Conservation (phyloP, 108 stramenopile genomes). For the Schizochytrium sp. region DNA sequence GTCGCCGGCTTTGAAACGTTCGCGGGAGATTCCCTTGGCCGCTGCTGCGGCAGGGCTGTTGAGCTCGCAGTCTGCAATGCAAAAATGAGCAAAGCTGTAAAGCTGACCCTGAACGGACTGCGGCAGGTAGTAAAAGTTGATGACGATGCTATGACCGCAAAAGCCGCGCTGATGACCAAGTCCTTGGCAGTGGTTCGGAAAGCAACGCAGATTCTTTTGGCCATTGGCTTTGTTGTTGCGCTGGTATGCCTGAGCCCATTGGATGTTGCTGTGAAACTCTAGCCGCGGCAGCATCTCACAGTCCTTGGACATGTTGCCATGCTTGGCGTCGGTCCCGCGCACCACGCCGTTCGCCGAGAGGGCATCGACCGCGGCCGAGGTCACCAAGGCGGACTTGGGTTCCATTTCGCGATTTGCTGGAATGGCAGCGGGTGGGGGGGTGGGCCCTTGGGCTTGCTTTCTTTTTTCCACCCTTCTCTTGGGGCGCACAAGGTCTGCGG, state of each 20-base stretch:
- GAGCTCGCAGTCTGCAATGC: constrained; percentile 12
- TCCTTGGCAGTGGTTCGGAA: constrained; percentile 15
- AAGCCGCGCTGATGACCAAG: constrained; percentile 14
- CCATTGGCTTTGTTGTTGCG: constrained; percentile 17
- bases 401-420: too few species aligned
- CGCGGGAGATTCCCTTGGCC: background rate
- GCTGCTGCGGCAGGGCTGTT: background rate
- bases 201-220: constrained; percentile 1
- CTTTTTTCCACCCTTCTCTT: too few species aligned
- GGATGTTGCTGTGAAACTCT: background rate
- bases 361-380: too few species aligned
- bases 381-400: too few species aligned
- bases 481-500: too few species aligned
- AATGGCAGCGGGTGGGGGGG: too few species aligned
- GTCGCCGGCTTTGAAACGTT: background rate
- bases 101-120: background rate
- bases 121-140: constrained; percentile 11
- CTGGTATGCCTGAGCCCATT: constrained; percentile 4
- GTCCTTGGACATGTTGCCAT: background rate
- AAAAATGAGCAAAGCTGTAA: background rate
- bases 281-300: background rate
- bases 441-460: too few species aligned
- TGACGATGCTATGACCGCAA: constrained; percentile 1
- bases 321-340: too few species aligned
- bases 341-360: too few species aligned